Evolutionary conservation across 1,284 basidiomycete species (phyloP), one percentile per base, ranked within the genome.

Genomic region (Cutaneotrichosporon sp.): DNA sequence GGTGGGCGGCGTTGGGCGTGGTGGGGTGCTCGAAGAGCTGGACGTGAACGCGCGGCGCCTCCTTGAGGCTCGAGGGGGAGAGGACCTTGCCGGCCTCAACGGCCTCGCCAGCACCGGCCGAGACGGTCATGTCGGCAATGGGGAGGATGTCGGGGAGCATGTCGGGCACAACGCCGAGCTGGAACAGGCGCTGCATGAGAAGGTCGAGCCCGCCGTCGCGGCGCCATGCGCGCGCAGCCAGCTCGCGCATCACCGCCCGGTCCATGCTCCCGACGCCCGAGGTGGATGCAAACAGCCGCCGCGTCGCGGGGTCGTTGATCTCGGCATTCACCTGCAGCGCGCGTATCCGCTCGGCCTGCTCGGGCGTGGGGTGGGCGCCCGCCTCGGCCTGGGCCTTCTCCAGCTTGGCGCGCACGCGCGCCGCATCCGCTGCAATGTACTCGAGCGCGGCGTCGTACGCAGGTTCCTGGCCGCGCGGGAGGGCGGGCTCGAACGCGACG

Each of bases 91-190:
- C 92, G 0, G 91, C 87, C 67, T 90, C 88, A 25, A 93, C 85
- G 81, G 79, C 10, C 81, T 78, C 46, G 81, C 75, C 2, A 76
- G 46, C 82, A 22, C 29, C 34, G 16, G 34, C 34, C 74, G 68
- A 72, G 33, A 75, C 57, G 6, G 62, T 64, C 42, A 66, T 50
- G 5, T 69, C 70, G 2, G 59, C 63, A 10, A 85, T 85, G 0
- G 93, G 92, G 54, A 85, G 85, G 20, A 95, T 77, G 34, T 82
- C 81, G 0, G 91, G 86, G 8, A 97, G 76, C 2, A 95, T 81
- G 75, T 98, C 95, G 0, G 95, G 95, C 4, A 97, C 83, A 56
- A 98, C 87, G 56, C 88, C 82, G 91, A 97, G 92, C 79, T 93
- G 89, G 71, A 90, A 83, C 51, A 95, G 78, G 69, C 94, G 88